Base-by-base conservation (phyloP, 2,329 filamentous ascomycete genomes). In the Thielaviopsis ethacetica region DNA sequence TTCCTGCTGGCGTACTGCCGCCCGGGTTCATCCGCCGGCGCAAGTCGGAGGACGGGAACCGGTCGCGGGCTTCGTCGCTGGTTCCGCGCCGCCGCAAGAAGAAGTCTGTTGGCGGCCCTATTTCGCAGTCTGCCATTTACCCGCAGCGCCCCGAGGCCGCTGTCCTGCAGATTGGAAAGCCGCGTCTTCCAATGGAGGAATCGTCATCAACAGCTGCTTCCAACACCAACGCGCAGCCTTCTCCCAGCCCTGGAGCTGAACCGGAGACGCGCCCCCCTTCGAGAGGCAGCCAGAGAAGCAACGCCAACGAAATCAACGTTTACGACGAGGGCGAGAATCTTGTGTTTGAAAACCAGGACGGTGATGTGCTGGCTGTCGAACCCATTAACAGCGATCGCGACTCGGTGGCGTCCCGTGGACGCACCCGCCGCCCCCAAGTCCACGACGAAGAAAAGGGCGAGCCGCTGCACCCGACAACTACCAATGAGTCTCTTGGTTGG, bases 121-220 rank as follows among this genome's bases (percentile, higher is more conserved):
- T 97, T 64, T 87, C 81, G 62, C 84, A 94, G 67, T 95, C 91
- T 41, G 93, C 93, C 24, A 96, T 97, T 65, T 84, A 81, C 63
- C 93, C 93, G 2, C 73, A 75, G 60, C 58, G 58, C 44, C 57
- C 52, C 17, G 56, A 59, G 44, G 21, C 51, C 21, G 56, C 30
- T 44, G 58, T 53, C 22, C n/a, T 53, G 9, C 26, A 34, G 30
- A 21, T 30, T 47, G 59, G 47, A 47, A 44, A 15, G 26, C 56
- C 49, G 10, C 55, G 58, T 15, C 30, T 22, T 41, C 19, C 55
- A 10, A 15, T 30, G 13, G 59, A 58, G 22, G 52, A 54, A 3
- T 17, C 55, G 9, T 58, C 54, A 17, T 54, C 59, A 17, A 58
- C 59, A 2, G 52, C 56, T 44, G 55, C 51, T 21, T 44, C 59